Conservation (phyloP, 805 yeast genomes). For the Metschnikowia arizonensis region DNA sequence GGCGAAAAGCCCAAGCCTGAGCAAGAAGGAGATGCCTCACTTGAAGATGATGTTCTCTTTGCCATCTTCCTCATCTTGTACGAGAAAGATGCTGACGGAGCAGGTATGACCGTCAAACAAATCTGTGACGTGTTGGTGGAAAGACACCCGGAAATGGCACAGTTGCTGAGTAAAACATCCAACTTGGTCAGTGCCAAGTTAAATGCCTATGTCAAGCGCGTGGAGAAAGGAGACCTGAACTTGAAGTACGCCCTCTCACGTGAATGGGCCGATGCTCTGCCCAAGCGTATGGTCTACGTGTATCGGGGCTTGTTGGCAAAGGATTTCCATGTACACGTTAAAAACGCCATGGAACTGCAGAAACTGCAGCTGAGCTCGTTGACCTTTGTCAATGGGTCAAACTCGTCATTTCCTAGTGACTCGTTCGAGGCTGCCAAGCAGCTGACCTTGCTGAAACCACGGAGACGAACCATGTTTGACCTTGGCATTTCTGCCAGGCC, state of each 20-base stretch:
- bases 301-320: slow-evolving; percentile 73
- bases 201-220: slow-evolving; percentile 80
- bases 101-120: slow-evolving; percentile 88
- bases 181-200: slow-evolving; percentile 77
- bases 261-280: slow-evolving; percentile 90
- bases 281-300: slow-evolving; percentile 84
- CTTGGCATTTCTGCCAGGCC: slow-evolving; percentile 40
- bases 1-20: slow-evolving; percentile 65
- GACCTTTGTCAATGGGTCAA: slow-evolving; percentile 9
- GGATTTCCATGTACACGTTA: slow-evolving; percentile 72
- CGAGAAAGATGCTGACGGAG: slow-evolving; percentile 63
- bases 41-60: slow-evolving; percentile 71
- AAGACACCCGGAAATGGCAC: slow-evolving; percentile 81
- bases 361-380: slow-evolving; percentile 22
- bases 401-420: slow-evolving; percentile 16
- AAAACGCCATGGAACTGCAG: slow-evolving; percentile 55
- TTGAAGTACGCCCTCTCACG: slow-evolving; percentile 72
- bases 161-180: slow-evolving; percentile 72
- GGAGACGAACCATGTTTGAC: slow-evolving; percentile 53
- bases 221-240: slow-evolving; percentile 75
- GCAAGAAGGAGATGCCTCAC: slow-evolving; percentile 53
- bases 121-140: slow-evolving; percentile 72
- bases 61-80: slow-evolving; percentile 70
- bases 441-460: slow-evolving; percentile 33
- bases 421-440: slow-evolving; percentile 36